phyloP scores from a whole-genome alignment of 106 monocot genomes.

The Gastrodia elata region DNA sequence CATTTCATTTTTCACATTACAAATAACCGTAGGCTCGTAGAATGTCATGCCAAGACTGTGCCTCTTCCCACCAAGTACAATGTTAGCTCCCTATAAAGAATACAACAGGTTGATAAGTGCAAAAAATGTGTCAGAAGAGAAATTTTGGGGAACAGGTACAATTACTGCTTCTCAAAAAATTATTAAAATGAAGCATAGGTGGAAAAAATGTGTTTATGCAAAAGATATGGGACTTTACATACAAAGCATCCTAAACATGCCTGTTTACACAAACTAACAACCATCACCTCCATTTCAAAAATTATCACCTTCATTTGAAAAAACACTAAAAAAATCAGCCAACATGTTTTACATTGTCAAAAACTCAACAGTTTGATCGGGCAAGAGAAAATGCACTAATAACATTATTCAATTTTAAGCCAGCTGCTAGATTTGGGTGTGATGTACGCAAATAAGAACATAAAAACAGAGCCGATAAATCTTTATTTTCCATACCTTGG shows the following conservation, averaged over 20 bases:
- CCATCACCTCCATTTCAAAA: no score
- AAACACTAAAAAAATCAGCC: no score
- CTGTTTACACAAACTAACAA: no score
- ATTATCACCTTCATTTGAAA: no score
- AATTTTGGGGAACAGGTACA: not conserved
- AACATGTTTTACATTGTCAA: no score
- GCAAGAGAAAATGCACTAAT: no score
- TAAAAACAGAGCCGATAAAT: not conserved
- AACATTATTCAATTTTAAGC: no score
- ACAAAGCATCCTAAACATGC: no score
- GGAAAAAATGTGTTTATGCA: not conserved
- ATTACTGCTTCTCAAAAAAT: not conserved
- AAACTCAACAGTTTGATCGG: no score
- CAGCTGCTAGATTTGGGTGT: no score
- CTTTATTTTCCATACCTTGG: slow-evolving; percentile 46
- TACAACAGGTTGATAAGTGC: not conserved
- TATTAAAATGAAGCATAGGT: not conserved
- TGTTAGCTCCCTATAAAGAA: slow-evolving; percentile 43
- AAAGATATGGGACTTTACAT: not conserved
- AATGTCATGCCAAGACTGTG: slow-evolving; percentile 72
- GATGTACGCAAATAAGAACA: no score
- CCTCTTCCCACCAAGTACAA: slow-evolving; percentile 53
- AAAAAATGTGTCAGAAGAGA: not conserved
- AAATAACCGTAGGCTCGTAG: slow-evolving; percentile 67
- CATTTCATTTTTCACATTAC: slow-evolving; percentile 63